Evolutionary conservation across 2,329 filamentous ascomycete species (phyloP), one percentile per base, ranked within the genome.

Genomic region (Kalaharituber pfeilii): DNA sequence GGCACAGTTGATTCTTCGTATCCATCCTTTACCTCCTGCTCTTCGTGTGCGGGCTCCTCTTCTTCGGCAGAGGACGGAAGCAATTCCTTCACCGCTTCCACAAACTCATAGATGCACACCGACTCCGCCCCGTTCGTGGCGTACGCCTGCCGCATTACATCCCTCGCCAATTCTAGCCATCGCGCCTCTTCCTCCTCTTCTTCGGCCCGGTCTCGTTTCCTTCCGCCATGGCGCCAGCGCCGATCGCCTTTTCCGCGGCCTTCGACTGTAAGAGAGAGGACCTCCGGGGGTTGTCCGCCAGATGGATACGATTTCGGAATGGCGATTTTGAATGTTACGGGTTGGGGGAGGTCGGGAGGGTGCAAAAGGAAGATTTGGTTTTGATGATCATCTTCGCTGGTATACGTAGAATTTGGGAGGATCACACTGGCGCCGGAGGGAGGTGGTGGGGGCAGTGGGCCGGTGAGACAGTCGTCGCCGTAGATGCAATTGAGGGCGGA

Each of bases 31-130:
- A 36, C 57, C 24, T 53, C 59, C 45, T 62, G 55, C 49, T 63
- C 62, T 2, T 54, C 57, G 18, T 60, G 50, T 7, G 56, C 61
- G 6, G 61, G 62, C 24, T 64, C 65, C 53, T 70, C 68, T 2
- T 33, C 51, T 27, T n/a, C 52, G 53, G 39, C 49, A 49, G 5
- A 15, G n/a, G 6, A 49, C 62, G 5, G 66, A 63, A 67, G 66
- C 20, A 71, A 63, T 52, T 74, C 71, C 54, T 70, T 73, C 60
- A 83, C 70, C 64, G 84, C 82, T 64, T 94, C 88, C 33, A 95
- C 75, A n/a, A 93, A 75, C 66, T 95, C 89, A 64, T 88, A 98
- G 2, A 98, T 71, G 64, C 88, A 95, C 22, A 94, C 86, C 52
- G 79, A 75, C 0, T 86, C 87, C 0, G 79, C 76, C 52, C 42